Percentiles rank a stretch among this genome's conserved stretches.
Evolutionary conservation across 257 asterid species (phyloP).

Genomic region (Handroanthus guayacan): DNA sequence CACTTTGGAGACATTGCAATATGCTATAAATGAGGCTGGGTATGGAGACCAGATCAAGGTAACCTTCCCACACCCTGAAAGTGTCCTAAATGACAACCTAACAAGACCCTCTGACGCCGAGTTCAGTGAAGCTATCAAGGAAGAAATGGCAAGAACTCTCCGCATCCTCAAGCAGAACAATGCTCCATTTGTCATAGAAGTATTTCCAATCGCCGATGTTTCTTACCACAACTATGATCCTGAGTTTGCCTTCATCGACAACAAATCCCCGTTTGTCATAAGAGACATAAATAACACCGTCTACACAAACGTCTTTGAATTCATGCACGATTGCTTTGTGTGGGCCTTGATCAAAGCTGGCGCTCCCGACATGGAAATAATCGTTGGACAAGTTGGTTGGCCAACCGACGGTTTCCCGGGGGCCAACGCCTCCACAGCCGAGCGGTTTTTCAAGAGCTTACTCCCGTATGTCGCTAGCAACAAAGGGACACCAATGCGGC

Average conservation of each 20-base stretch:
- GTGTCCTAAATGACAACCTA: not conserved
- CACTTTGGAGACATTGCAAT: not conserved
- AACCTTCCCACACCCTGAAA: not conserved
- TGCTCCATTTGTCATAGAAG: slow-evolving; percentile 30
- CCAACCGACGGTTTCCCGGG: slow-evolving; percentile 54
- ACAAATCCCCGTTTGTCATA: not conserved
- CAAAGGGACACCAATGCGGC: slow-evolving; percentile 57
- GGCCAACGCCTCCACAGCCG: slow-evolving; percentile 38
- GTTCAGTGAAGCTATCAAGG: slow-evolving; percentile 34
- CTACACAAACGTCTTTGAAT: slow-evolving; percentile 47
- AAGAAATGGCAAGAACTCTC: not conserved
- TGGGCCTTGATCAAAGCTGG: slow-evolving; percentile 48
- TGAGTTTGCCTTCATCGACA: slow-evolving; percentile 43
- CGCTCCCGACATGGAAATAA: slow-evolving; percentile 6
- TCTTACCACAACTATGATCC: not conserved
- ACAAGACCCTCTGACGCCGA: slow-evolving; percentile 55
- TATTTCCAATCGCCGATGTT: slow-evolving; percentile 30
- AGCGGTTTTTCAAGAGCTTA: slow-evolving; percentile 42
- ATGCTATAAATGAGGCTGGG: slow-evolving; percentile 20
- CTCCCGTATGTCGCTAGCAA: slow-evolving; percentile 33
- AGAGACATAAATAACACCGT: slow-evolving; percentile 30
- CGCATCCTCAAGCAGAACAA: not conserved
- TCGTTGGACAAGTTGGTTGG: slow-evolving; percentile 48
- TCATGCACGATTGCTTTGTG: slow-evolving; percentile 40
- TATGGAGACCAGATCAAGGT: slow-evolving; percentile 26